phyloP scores from a whole-genome alignment of 352 stramenopile genomes.

The Pythium sp. region DNA sequence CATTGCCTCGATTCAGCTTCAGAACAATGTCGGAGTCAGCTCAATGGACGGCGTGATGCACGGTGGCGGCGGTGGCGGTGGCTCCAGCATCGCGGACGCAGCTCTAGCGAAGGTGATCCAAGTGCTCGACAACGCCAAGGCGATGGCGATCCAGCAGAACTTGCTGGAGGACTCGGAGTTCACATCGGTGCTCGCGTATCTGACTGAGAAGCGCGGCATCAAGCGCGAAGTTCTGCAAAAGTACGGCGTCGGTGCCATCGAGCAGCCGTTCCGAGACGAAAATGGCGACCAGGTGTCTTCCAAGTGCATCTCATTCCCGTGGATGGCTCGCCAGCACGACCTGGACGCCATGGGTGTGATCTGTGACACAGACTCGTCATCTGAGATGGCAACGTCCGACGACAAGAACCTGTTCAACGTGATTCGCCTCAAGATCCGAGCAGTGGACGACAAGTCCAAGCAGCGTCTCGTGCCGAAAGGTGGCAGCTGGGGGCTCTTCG shows the following conservation, averaged over 20 bases:
- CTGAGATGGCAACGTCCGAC: slow-evolving; percentile 10
- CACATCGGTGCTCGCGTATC: slow-evolving; percentile 58
- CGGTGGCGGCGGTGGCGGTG: slow-evolving; percentile 14
- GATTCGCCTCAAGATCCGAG: slow-evolving; percentile 83
- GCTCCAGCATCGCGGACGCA: slow-evolving; percentile 11
- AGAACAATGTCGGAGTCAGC: slow-evolving; percentile 48
- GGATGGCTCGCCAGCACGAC: slow-evolving; percentile 89
- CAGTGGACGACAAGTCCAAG: slow-evolving; percentile 83
- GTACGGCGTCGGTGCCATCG: slow-evolving; percentile 87
- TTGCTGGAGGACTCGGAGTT: slow-evolving; percentile 67
- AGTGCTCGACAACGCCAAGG: slow-evolving; percentile 78
- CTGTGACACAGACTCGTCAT: slow-evolving; percentile 29
- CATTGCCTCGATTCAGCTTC: slow-evolving; percentile 26
- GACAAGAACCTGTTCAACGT: slow-evolving; percentile 83
- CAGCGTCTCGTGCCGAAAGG: slow-evolving; percentile 88
- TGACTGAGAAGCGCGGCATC: slow-evolving; percentile 68
- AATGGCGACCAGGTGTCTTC: slow-evolving; percentile 45
- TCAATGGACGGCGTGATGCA: slow-evolving; percentile 40
- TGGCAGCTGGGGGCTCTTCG: slow-evolving; percentile 97
- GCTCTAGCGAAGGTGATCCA: slow-evolving; percentile 68
- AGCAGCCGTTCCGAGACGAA: slow-evolving; percentile 82
- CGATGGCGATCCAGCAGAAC: slow-evolving; percentile 83
- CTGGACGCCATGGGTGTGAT: slow-evolving; percentile 82
- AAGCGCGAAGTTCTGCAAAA: slow-evolving; percentile 74
- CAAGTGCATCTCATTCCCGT: slow-evolving; percentile 95